Evolutionary conservation across 768 basidiomycete genomes (phyloP).

Genomic region (Wakefieldia striispora): DNA sequence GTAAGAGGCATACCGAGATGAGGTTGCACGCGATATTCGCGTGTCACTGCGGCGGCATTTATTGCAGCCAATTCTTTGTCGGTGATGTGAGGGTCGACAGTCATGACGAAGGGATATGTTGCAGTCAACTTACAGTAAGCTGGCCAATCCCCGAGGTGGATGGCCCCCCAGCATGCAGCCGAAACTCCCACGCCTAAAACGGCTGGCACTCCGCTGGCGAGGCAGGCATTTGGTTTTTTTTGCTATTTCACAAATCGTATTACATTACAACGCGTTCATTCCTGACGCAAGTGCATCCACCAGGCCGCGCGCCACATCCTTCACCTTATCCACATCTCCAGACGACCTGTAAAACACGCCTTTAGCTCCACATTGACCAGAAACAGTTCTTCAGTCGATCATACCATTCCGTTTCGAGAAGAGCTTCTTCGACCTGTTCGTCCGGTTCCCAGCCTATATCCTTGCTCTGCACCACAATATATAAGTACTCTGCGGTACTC

Average conservation of each 20-base stretch:
- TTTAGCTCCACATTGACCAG: slow-evolving; percentile 21
- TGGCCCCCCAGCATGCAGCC: neutral
- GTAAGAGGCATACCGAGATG: slow-evolving; percentile 62
- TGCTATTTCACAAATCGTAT: neutral
- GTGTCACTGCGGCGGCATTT: slow-evolving; percentile 87
- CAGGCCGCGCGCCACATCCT: slow-evolving; percentile 42
- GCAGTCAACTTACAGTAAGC: slow-evolving; percentile 9
- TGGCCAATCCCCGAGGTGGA: slow-evolving; percentile 6
- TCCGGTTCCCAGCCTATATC: slow-evolving; percentile 67
- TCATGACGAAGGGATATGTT: slow-evolving; percentile 30
- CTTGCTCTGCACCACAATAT: slow-evolving; percentile 68
- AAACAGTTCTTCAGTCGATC: slow-evolving; percentile 20
- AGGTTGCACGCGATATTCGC: slow-evolving; percentile 84
- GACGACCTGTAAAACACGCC: slow-evolving; percentile 47
- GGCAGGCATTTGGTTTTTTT: neutral
- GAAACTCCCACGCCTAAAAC: slow-evolving; percentile 24
- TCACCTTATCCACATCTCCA: slow-evolving; percentile 36
- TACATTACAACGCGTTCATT: slow-evolving; percentile 24
- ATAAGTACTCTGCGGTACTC: slow-evolving; percentile 80
- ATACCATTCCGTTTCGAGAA: slow-evolving; percentile 84
- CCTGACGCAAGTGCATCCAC: slow-evolving; percentile 37
- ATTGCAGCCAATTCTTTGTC: slow-evolving; percentile 75
- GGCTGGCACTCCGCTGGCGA: neutral
- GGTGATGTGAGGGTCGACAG: slow-evolving; percentile 56
- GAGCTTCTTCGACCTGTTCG: slow-evolving; percentile 55